Evolutionary conservation across 805 yeast genomes (phyloP).

Genomic region (Starmerella bombicola): DNA sequence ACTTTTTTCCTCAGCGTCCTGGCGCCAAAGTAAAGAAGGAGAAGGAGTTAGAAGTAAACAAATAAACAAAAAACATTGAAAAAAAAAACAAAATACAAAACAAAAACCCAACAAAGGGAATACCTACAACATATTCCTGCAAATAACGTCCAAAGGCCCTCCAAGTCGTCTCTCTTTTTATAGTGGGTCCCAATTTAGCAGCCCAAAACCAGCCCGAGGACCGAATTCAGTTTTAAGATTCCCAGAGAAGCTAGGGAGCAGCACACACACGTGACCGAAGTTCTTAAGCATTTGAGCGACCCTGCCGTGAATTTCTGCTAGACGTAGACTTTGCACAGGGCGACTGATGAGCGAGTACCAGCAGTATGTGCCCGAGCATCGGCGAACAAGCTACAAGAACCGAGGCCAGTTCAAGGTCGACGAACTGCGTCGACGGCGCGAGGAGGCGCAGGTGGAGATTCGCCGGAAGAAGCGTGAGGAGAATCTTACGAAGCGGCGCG

Average conservation of each 20-base stretch:
- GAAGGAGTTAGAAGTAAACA: not conserved
- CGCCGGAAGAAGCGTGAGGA: slow-evolving; percentile 96
- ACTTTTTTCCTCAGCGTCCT: slow-evolving; percentile 6
- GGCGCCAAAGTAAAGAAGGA: not conserved
- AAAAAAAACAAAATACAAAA: no score
- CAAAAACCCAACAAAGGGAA: not conserved
- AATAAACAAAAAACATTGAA: not conserved
- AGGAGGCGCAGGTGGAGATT: slow-evolving; percentile 90
- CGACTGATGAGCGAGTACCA: slow-evolving; percentile 19
- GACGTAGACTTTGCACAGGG: no score
- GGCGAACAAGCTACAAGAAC: slow-evolving; percentile 92
- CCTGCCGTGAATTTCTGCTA: no score
- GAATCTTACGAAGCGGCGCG: slow-evolving; percentile 84
- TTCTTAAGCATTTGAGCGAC: no score
- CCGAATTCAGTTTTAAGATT: no score
- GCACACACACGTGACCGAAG: no score
- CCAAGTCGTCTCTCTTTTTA: no score
- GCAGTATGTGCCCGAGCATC: slow-evolving; percentile 91
- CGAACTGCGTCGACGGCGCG: slow-evolving; percentile 95
- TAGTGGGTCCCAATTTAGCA: no score
- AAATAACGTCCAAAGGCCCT: no score
- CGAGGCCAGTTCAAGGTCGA: slow-evolving; percentile 88
- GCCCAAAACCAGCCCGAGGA: no score
- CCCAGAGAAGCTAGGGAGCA: no score
- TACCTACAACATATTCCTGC: no score